Conservation (phyloP, 352 stramenopile genomes). For the Phytophthora pluvialis region DNA sequence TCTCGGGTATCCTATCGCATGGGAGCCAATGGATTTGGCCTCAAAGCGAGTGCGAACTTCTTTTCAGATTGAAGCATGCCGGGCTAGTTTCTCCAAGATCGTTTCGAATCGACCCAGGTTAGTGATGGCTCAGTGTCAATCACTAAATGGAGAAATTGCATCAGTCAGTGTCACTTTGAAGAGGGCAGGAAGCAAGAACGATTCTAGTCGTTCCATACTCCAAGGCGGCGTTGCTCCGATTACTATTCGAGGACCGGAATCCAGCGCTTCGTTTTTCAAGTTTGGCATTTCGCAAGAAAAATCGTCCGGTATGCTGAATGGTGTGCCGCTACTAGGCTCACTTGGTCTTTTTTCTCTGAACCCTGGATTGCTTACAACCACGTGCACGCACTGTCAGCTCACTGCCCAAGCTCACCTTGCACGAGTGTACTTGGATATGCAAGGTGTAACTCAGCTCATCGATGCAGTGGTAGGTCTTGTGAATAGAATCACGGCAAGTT, state of each 20-base stretch:
- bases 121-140: slow-evolving; percentile 37
- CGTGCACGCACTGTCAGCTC: slow-evolving; percentile 26
- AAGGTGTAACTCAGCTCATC: slow-evolving; percentile 24
- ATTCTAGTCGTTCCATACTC: slow-evolving; percentile 20
- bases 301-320: slow-evolving; percentile 25
- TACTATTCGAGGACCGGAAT: slow-evolving; percentile 3
- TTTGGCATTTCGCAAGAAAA: slow-evolving; percentile 37
- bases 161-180: slow-evolving; percentile 36
- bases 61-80: slow-evolving; percentile 47
- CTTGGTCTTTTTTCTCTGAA: slow-evolving; percentile 37
- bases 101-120: slow-evolving; percentile 26
- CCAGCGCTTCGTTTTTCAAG: slow-evolving; percentile 24
- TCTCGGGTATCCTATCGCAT: slow-evolving; percentile 35
- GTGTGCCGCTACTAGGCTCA: slow-evolving; percentile 27
- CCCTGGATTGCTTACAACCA: slow-evolving; percentile 10
- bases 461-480: slow-evolving; percentile 13
- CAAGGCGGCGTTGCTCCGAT: slow-evolving; percentile 39
- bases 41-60: slow-evolving; percentile 2
- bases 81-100: slow-evolving; percentile 21
- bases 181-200: slow-evolving; percentile 2
- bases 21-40: slow-evolving; percentile 5
- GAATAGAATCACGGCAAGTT: slow-evolving; percentile 17
- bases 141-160: slow-evolving; percentile 33
- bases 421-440: slow-evolving; percentile 24
- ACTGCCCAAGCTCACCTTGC: slow-evolving; percentile 21